phyloP scores from a whole-genome alignment of 805 yeast species.

The Blastobotrys peoriensis region DNA sequence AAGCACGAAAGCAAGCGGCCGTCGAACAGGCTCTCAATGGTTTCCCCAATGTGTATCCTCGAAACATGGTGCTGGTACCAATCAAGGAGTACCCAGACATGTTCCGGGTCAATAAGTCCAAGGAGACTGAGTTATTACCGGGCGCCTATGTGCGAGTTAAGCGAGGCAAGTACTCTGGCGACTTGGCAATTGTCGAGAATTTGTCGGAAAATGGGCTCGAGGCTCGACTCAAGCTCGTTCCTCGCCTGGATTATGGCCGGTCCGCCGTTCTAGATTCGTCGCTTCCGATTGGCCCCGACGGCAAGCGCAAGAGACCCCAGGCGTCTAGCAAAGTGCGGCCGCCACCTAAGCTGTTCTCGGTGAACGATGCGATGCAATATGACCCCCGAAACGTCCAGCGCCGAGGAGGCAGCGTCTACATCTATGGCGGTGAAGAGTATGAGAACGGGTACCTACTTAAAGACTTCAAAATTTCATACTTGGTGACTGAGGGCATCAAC shows the following conservation, averaged over 20 bases:
- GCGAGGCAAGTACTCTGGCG: slow-evolving; percentile 88
- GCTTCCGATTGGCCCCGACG: slow-evolving; percentile 43
- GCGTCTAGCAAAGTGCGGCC: slow-evolving; percentile 60
- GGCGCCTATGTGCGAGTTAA: slow-evolving; percentile 89
- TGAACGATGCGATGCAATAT: slow-evolving; percentile 78
- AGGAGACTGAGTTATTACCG: slow-evolving; percentile 82
- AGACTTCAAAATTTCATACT: slow-evolving; percentile 74
- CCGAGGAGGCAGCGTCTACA: slow-evolving; percentile 51
- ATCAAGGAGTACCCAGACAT: slow-evolving; percentile 92
- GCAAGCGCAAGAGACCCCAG: slow-evolving; percentile 46
- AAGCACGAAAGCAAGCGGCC: slow-evolving; percentile 89
- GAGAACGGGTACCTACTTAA: slow-evolving; percentile 82
- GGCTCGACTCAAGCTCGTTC: slow-evolving; percentile 88
- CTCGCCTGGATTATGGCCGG: slow-evolving; percentile 87
- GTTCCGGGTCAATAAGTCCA: slow-evolving; percentile 79
- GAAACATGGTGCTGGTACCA: slow-evolving; percentile 80
- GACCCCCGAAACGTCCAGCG: slow-evolving; percentile 65
- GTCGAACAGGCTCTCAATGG: slow-evolving; percentile 85
- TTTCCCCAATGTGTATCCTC: slow-evolving; percentile 73
- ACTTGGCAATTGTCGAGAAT: slow-evolving; percentile 87
- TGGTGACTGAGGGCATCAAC: slow-evolving; percentile 71
- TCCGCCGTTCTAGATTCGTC: slow-evolving; percentile 21
- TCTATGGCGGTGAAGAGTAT: slow-evolving; percentile 84
- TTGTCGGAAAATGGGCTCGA: slow-evolving; percentile 92
- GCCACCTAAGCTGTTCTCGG: slow-evolving; percentile 78